Evolutionary conservation across 805 yeast genomes (phyloP), one percentile per base, ranked within the genome.

Genomic region (Limtongozyma cylindracea): DNA sequence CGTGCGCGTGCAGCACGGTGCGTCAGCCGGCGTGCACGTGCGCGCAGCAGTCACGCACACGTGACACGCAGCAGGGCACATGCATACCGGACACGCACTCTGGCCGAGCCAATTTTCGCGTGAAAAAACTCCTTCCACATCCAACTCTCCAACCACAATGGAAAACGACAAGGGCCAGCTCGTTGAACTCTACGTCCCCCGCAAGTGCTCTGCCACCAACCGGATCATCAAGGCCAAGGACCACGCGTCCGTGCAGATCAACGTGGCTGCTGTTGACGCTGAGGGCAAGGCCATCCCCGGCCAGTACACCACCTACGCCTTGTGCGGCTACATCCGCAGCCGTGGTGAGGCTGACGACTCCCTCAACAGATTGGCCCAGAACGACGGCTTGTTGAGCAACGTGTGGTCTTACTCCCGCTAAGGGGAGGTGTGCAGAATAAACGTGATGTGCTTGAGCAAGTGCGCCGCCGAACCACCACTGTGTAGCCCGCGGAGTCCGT

Each of bases 121-220:
- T 20, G 26, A 27, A 22, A 25, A 30, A 28, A 29, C 26, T 23
- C 25, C 27, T 22, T 15, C 20, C 20, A 16, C 25, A 21, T 14
- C 23, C 19, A 22, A 25, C 20, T 20, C 24, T 25, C 21, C 43
- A 47, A 49, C 41, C 73, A 78, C 59, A 51, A 84, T 84, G 98
- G 96, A 84, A 73, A 84, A 88, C 98, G 96, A 88, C 59, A 80
- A 77, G 68, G 96, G 98, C 61, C 91, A 80, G 69, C 71, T 80
- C 63, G 95, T 88, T 61, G 98, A 88, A 72, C 80, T 88, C 62
- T 88, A 88, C 91, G 91, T 84, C 61, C 98, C 98, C 68, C 78
- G 98, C 73, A 88, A 88, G 69, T 88, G 98, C 71, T 88, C 98
- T 62, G 98, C 98, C 53, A 80, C 98, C 62, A 82, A 80, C 93